Conservation (phyloP, 2,329 filamentous ascomycete species). For the Arthrobotrys iridis region DNA sequence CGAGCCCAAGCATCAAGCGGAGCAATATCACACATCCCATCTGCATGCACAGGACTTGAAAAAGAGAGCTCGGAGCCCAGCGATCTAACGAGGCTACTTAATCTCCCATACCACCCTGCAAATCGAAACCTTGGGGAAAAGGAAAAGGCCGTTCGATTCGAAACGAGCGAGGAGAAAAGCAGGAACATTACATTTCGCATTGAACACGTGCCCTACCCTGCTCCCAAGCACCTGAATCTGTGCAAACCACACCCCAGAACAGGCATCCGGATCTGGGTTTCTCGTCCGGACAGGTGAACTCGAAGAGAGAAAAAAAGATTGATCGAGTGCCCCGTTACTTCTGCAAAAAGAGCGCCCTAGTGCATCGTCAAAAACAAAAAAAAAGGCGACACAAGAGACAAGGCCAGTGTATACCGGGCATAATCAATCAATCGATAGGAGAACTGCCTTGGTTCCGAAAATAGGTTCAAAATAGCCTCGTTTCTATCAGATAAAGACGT, state of each 20-base stretch:
- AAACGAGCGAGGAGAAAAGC: slow-evolving; percentile 44
- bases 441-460: slow-evolving; percentile 27
- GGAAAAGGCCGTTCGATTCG: background rate
- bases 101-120: slow-evolving; percentile 39
- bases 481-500: background rate
- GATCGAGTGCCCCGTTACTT: slow-evolving; percentile 14
- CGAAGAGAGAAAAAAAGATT: too few relatives aligned
- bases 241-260: slow-evolving; percentile 13
- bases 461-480: slow-evolving; percentile 22
- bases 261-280: slow-evolving; percentile 7
- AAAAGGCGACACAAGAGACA: too few relatives aligned
- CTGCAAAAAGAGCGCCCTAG: background rate
- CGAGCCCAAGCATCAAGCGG: slow-evolving; percentile 22
- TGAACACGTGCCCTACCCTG: slow-evolving; percentile 51
- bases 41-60: slow-evolving; percentile 42
- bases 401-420: slow-evolving; percentile 1
- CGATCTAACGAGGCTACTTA: slow-evolving; percentile 42
- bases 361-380: slow-evolving; percentile 5
- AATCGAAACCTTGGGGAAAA: background rate
- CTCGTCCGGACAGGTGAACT: slow-evolving; percentile 14
- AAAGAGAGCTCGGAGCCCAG: slow-evolving; percentile 51
- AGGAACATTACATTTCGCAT: slow-evolving; percentile 51
- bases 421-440: background rate
- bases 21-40: slow-evolving; percentile 8
- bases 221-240: slow-evolving; percentile 14